Evolutionary conservation across 192 early-diverging fungal genomes (phyloP).

Genomic region (Spizellomyces sp.): DNA sequence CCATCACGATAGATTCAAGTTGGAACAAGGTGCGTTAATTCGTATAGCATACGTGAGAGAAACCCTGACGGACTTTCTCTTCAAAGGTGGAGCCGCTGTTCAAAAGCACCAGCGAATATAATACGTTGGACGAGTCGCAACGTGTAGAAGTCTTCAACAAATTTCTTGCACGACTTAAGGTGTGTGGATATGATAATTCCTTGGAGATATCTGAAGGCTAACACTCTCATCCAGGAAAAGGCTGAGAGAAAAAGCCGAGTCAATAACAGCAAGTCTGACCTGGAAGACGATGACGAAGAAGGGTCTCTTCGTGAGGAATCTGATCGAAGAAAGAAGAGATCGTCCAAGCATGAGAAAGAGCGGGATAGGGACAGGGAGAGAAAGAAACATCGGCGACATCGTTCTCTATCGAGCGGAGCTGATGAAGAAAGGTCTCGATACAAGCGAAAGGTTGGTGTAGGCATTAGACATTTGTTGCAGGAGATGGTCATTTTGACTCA

Average conservation of each 20-base stretch:
- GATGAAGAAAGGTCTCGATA: slow-evolving; percentile 18
- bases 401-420: slow-evolving; percentile 10
- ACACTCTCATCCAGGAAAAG: slow-evolving; percentile 25
- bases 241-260: slow-evolving; percentile 44
- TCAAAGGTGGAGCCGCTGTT: slow-evolving; percentile 39
- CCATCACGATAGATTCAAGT: slow-evolving; percentile 54
- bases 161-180: slow-evolving; percentile 67
- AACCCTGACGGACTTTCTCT: not conserved
- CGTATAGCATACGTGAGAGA: not conserved
- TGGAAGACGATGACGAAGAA: slow-evolving; percentile 68
- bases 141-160: slow-evolving; percentile 76
- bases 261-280: slow-evolving; percentile 40
- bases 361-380: slow-evolving; percentile 41
- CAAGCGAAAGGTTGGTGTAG: slow-evolving; percentile 22
- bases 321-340: slow-evolving; percentile 15
- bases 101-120: slow-evolving; percentile 61
- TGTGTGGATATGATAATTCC: not conserved
- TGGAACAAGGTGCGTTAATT: slow-evolving; percentile 66
- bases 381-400: slow-evolving; percentile 25
- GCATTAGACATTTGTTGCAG: not conserved
- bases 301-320: slow-evolving; percentile 42
- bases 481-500: not conserved
- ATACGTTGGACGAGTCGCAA: slow-evolving; percentile 66
- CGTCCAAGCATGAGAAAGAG: slow-evolving; percentile 33
- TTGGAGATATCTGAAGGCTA: not conserved